Percentiles rank a stretch among this genome's conserved stretches.
Evolutionary conservation across 352 stramenopile species (phyloP).

Genomic region (Phytophthora rubi): DNA sequence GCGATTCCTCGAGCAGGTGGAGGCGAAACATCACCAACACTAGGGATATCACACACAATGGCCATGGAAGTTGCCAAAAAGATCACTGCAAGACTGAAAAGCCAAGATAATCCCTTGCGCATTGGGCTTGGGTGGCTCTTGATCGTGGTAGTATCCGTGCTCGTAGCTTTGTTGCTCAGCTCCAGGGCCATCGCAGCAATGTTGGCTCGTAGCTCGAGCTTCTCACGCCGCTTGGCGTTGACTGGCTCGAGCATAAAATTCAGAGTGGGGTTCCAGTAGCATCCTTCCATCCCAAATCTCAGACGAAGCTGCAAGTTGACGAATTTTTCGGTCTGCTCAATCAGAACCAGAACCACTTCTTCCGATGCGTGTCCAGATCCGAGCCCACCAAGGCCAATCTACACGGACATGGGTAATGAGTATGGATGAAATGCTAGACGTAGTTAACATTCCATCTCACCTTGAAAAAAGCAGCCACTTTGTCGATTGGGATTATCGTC

Average conservation of each 20-base stretch:
- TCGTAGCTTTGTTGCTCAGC: not conserved
- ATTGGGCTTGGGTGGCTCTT: not conserved
- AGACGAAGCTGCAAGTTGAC: constrained; percentile 8
- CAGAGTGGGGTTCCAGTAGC: constrained; percentile 10
- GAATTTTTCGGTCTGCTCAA: not conserved
- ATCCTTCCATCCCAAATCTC: constrained; percentile 3
- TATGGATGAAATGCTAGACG: not conserved
- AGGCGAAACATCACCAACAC: not conserved
- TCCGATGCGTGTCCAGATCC: not conserved
- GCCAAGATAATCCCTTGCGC: not conserved
- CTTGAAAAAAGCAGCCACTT: constrained; percentile 8
- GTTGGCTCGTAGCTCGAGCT: constrained; percentile 14
- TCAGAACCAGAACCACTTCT: constrained; percentile 4
- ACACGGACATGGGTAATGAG: not conserved
- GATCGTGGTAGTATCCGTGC: not conserved
- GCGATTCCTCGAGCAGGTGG: constrained; percentile 4
- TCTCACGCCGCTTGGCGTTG: not conserved
- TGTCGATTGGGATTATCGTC: constrained; percentile 19
- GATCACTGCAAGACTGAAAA: not conserved
- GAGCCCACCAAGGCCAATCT: constrained; percentile 1
- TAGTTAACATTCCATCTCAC: not conserved
- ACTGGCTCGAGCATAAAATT: constrained; percentile 9
- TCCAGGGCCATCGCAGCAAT: constrained; percentile 5
- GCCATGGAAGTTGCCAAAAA: not conserved
- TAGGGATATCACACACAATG: not conserved